Evolutionary conservation across 805 yeast genomes (phyloP).

Genomic region (Saccharomycopsis sp.): DNA sequence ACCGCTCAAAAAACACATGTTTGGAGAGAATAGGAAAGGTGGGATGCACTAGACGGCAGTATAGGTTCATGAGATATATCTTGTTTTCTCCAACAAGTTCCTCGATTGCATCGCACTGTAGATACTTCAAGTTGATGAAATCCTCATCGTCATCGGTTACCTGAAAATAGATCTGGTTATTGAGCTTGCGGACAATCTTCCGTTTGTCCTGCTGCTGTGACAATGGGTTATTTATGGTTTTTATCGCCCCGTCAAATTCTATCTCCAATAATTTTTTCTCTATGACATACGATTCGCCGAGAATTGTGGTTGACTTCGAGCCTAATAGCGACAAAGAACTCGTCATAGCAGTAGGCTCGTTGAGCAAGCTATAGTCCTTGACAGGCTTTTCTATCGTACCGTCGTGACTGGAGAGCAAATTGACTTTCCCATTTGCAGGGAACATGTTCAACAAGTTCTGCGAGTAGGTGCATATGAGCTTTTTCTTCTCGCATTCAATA

Average conservation of each 20-base stretch:
- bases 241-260: constrained; percentile 9
- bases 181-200: constrained; percentile 23
- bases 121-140: constrained; percentile 24
- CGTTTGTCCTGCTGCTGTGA: constrained; percentile 14
- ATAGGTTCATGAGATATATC: constrained; percentile 23
- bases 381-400: constrained; percentile 25
- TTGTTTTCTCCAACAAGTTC: constrained; percentile 25
- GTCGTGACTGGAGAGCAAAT: constrained; percentile 7
- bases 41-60: constrained; percentile 26
- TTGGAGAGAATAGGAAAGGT: constrained; percentile 26
- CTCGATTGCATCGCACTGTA: constrained; percentile 28
- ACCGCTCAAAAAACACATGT: constrained; percentile 26
- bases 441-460: constrained; percentile 13
- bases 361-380: constrained; percentile 26
- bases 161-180: constrained; percentile 24
- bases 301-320: constrained; percentile 25
- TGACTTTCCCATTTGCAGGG: constrained; percentile 4
- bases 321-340: constrained; percentile 27
- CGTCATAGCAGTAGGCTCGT: constrained; percentile 27
- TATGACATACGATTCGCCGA: constrained; percentile 25
- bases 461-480: constrained; percentile 25
- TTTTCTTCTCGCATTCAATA: constrained; percentile 24
- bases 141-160: constrained; percentile 26
- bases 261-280: constrained; percentile 24
- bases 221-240: constrained; percentile 17